phyloP scores from a whole-genome alignment of 108 stramenopile genomes.

The Cyclotella atomus region DNA sequence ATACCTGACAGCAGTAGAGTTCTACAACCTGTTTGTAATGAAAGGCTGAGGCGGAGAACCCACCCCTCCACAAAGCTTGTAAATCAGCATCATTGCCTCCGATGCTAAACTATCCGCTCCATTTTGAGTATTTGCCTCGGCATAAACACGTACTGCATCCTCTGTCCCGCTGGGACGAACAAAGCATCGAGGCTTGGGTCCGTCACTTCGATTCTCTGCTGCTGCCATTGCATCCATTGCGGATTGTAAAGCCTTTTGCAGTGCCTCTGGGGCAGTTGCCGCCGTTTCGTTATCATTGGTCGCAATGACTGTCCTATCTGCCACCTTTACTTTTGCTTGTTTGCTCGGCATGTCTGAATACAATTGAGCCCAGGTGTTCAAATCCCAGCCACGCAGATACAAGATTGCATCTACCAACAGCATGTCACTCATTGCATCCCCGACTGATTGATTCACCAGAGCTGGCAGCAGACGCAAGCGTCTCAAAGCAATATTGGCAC shows the following conservation, averaged over 20 bases:
- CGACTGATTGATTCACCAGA: conserved; percentile 95
- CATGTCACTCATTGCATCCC: conserved; percentile 96
- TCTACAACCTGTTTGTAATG: conserved; percentile 40
- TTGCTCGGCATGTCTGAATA: conserved; percentile 94
- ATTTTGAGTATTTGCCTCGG: conserved; percentile 82
- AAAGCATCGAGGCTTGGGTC: conserved; percentile 82
- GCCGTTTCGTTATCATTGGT: conserved; percentile 93
- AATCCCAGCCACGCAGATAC: conserved; percentile 60
- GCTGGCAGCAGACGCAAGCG: conserved; percentile 57
- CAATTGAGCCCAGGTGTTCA: conserved; percentile 80
- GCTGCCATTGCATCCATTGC: conserved; percentile 58
- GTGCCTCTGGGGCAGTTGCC: conserved; percentile 66
- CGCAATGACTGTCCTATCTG: conserved; percentile 79
- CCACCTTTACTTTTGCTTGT: conserved; percentile 93
- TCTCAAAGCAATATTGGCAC: conserved; percentile 48
- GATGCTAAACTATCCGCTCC: conserved; percentile 75
- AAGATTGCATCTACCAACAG: conserved; percentile 93
- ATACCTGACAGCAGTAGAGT: no score
- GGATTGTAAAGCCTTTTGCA: conserved; percentile 87
- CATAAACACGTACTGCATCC: conserved; percentile 98
- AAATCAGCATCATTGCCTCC: conserved; percentile 71
- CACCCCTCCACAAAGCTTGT: conserved; percentile 69
- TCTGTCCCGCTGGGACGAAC: conserved; percentile 99
- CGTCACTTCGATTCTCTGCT: conserved; percentile 17
- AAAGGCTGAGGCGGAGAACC: conserved; percentile 64